Evolutionary conservation across 1,284 basidiomycete genomes (phyloP), one percentile per base, ranked within the genome.

Genomic region (Cutaneotrichosporon cyanovorans): DNA sequence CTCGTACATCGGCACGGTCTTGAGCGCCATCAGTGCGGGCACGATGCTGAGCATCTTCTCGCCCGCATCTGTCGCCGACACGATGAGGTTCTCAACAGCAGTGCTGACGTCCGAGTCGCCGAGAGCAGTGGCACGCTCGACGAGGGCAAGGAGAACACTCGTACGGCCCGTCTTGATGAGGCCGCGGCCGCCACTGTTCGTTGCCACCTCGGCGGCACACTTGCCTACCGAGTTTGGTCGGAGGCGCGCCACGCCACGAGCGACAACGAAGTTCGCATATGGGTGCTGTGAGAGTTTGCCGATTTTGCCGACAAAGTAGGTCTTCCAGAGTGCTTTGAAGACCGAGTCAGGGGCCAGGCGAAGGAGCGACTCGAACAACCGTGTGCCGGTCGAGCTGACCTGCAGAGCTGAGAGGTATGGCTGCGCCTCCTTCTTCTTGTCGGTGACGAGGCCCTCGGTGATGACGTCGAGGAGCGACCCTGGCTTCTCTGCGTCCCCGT

Each of bases 181-280:
- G 49, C 76, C 77, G 40, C 61, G 72, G 5, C 63, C 64, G 12
- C 77, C 74, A 68, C 63, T 79, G 71, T 57, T 57, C 1, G 31
- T 76, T 76, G 70, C 71, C 63, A 87, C 77, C 50, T 82, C 80
- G 41, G 72, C 70, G 34, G 82, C 71, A 2, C 83, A 74, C n/a
- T 75, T 75, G 4, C 67, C 61, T n/a, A 93, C 64, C 51, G 83
- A 78, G 5, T 73, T 69, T 7, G 66, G 69, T 23, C 77, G 75
- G 16, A 82, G 66, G 33, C 85, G 75, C 41, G 79, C 78, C 14
- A 92, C 56, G 0, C 82, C 85, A 61, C 81, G 84, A 0, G 88
- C 84, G 6, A 90, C 76, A 15, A 93, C 88, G 60, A 89, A 96
- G 65, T 95, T 95, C 19, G 86, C 87, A 3, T 90, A 85, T 2